Conservation (phyloP, 169 alveolate genomes). For the Theileria annulata region DNA sequence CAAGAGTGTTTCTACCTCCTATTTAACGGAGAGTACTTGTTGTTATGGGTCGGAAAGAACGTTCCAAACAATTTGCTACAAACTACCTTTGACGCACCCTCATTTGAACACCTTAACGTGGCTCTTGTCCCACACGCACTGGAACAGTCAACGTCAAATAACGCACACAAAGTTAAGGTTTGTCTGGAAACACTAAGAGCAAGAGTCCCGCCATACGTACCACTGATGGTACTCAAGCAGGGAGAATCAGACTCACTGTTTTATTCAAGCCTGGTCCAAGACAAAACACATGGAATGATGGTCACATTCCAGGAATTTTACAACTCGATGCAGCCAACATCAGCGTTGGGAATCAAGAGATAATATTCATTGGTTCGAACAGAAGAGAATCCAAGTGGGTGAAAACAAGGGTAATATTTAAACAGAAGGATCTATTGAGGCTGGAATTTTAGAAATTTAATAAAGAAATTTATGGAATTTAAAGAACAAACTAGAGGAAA, state of each 20-base stretch:
- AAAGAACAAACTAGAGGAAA: background rate
- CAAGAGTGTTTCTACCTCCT: slow-evolving; percentile 85
- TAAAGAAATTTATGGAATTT: background rate
- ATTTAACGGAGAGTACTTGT: slow-evolving; percentile 86
- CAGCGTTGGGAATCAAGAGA: slow-evolving; percentile 33
- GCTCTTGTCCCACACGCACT: slow-evolving; percentile 80
- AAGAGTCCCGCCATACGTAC: slow-evolving; percentile 72
- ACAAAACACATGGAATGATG: slow-evolving; percentile 79
- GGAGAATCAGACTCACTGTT: slow-evolving; percentile 77
- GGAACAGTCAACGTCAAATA: slow-evolving; percentile 64
- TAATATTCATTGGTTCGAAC: background rate
- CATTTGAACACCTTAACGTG: slow-evolving; percentile 77
- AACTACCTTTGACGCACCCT: slow-evolving; percentile 77
- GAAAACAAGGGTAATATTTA: background rate
- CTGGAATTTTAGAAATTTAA: background rate
- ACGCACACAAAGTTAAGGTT: slow-evolving; percentile 73
- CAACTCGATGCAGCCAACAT: slow-evolving; percentile 53
- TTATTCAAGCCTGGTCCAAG: slow-evolving; percentile 72
- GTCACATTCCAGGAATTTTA: slow-evolving; percentile 73
- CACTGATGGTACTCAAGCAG: slow-evolving; percentile 73
- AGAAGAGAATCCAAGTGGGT: background rate
- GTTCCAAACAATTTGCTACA: slow-evolving; percentile 79
- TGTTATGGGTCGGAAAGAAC: slow-evolving; percentile 87
- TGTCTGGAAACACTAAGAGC: slow-evolving; percentile 72
- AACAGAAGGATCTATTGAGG: background rate